Conservation (phyloP, 176 grass and related monocot species). For the Zoysia japonica region DNA sequence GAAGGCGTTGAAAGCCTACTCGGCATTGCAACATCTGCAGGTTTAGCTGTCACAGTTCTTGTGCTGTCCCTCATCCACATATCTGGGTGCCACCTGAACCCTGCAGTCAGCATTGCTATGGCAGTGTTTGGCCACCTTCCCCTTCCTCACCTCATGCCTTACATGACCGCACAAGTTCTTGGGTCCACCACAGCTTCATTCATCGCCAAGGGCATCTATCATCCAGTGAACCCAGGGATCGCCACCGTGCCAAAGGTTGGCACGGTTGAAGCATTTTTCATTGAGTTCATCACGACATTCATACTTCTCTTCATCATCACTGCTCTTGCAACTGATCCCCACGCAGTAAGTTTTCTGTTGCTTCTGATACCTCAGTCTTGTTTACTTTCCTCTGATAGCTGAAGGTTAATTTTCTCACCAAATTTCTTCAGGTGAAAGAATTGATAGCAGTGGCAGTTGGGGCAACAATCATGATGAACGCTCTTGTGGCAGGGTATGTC, state of each 20-base stretch:
- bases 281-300: slow-evolving; percentile 75
- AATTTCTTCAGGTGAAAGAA: slow-evolving; percentile 43
- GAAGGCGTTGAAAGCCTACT: slow-evolving; percentile 41
- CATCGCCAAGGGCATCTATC: slow-evolving; percentile 48
- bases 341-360: slow-evolving; percentile 41
- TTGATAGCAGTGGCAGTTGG: slow-evolving; percentile 60
- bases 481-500: slow-evolving; percentile 50
- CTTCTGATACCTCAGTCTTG: not conserved
- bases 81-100: slow-evolving; percentile 75
- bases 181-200: slow-evolving; percentile 55
- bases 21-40: slow-evolving; percentile 50
- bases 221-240: slow-evolving; percentile 44
- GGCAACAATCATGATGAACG: slow-evolving; percentile 48
- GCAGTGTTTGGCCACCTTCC: slow-evolving; percentile 52
- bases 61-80: slow-evolving; percentile 62
- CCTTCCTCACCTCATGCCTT: slow-evolving; percentile 39
- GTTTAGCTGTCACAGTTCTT: slow-evolving; percentile 49
- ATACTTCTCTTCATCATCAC: slow-evolving; percentile 67
- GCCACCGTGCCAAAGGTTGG: slow-evolving; percentile 52
- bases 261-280: slow-evolving; percentile 57
- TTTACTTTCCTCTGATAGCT: not conserved
- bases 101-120: slow-evolving; percentile 65
- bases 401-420: not conserved
- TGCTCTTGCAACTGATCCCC: slow-evolving; percentile 50
- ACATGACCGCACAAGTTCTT: slow-evolving; percentile 54